Evolutionary conservation across 2,329 filamentous ascomycete species (phyloP).

Genomic region (Sporothrix sp.): DNA sequence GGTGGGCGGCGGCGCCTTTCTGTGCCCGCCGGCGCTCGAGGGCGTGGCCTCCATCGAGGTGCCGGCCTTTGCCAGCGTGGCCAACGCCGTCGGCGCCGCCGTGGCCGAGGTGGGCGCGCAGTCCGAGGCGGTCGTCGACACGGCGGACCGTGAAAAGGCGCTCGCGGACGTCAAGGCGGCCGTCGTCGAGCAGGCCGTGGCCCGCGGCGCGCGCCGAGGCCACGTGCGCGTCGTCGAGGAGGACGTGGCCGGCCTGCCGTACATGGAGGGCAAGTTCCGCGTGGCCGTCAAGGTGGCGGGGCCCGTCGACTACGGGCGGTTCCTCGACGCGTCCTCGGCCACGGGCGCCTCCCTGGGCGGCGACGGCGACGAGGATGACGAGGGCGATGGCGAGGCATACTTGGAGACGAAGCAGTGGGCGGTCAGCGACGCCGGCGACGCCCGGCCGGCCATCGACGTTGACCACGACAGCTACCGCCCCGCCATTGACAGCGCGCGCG

Average conservation of each 20-base stretch:
- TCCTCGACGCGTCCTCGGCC: conserved; percentile 21
- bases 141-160: conserved; percentile 28
- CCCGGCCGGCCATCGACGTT: conserved; percentile 24
- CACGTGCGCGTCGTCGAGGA: conserved; percentile 41
- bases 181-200: conserved; percentile 35
- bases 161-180: conserved; percentile 25
- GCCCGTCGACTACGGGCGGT: conserved; percentile 35
- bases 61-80: conserved; percentile 47
- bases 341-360: neutral
- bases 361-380: neutral
- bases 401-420: conserved; percentile 14
- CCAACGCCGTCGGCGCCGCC: conserved; percentile 56
- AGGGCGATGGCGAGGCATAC: conserved; percentile 4
- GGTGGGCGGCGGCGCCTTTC: conserved; percentile 53
- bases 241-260: conserved; percentile 45
- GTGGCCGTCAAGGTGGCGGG: conserved; percentile 52
- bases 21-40: conserved; percentile 43
- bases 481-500: conserved; percentile 20
- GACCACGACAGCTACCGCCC: conserved; percentile 27
- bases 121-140: conserved; percentile 37
- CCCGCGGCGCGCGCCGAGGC: conserved; percentile 35
- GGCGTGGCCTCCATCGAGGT: conserved; percentile 48
- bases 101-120: conserved; percentile 49
- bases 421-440: conserved; percentile 14
- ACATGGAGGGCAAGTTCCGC: conserved; percentile 42